Evolutionary conservation across 2,329 filamentous ascomycete genomes (phyloP).

Genomic region (Xylariales sp.): DNA sequence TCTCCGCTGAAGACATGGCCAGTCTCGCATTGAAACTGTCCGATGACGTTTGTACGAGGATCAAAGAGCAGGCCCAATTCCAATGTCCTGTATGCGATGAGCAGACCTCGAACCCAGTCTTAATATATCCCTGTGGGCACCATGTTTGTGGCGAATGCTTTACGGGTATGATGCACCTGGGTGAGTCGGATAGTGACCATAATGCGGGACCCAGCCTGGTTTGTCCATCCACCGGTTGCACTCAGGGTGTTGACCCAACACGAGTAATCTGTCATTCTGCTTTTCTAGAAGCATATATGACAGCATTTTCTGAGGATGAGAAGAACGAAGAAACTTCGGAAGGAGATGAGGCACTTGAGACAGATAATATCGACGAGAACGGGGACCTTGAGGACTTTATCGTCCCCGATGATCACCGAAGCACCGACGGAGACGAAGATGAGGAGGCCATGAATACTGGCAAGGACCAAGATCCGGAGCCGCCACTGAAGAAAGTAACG

Average conservation of each 20-base stretch:
- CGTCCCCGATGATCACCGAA: slow-evolving; percentile 1
- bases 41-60: slow-evolving; percentile 10
- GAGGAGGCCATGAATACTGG: slow-evolving; percentile 8
- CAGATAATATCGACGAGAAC: slow-evolving; percentile 12
- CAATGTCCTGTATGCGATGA: slow-evolving; percentile 19
- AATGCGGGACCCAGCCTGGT: background rate
- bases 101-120: slow-evolving; percentile 15
- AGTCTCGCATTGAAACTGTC: slow-evolving; percentile 16
- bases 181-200: slow-evolving; percentile 6
- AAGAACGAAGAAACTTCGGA: slow-evolving; percentile 4
- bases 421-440: background rate
- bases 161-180: slow-evolving; percentile 13
- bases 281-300: slow-evolving; percentile 16
- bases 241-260: slow-evolving; percentile 12
- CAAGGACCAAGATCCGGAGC: slow-evolving; percentile 1
- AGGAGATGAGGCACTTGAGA: slow-evolving; percentile 7
- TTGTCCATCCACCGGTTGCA: slow-evolving; percentile 7
- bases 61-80: slow-evolving; percentile 14
- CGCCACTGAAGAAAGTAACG: background rate
- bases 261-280: slow-evolving; percentile 17
- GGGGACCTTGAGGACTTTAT: slow-evolving; percentile 6
- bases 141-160: slow-evolving; percentile 22
- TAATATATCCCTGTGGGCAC: slow-evolving; percentile 26
- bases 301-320: slow-evolving; percentile 5
- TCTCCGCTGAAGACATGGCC: slow-evolving; percentile 21